A percentile compares a stretch with the other conserved stretches of the same genome.
Evolutionary conservation across 345 rosid species (phyloP).

Genomic region (Mallotus nudiflorus): DNA sequence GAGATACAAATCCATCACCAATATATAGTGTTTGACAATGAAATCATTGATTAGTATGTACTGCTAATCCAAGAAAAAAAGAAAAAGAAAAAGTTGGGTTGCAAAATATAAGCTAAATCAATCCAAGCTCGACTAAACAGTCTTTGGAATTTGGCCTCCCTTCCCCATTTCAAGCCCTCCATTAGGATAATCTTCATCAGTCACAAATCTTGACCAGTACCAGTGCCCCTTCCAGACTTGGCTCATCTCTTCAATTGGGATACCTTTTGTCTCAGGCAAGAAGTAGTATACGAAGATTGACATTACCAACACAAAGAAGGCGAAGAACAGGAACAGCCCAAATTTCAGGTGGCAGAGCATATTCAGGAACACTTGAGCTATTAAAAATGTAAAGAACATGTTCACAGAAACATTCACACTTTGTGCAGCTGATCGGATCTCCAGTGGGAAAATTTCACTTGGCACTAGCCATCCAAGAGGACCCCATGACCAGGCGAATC

Average conservation of each 20-base stretch:
- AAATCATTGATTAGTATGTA: constrained; percentile 29
- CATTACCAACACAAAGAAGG: constrained; percentile 61
- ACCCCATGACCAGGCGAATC: constrained; percentile 97
- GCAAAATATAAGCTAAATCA: not conserved
- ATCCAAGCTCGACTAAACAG: constrained; percentile 16
- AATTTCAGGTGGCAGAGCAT: constrained; percentile 90
- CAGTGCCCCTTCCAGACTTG: constrained; percentile 62
- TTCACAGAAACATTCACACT: constrained; percentile 83
- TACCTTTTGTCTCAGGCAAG: constrained; percentile 71
- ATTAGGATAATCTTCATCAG: constrained; percentile 24
- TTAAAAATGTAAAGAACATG: constrained; percentile 77
- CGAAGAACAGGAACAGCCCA: constrained; percentile 66
- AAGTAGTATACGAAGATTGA: constrained; percentile 50
- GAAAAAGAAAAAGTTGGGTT: not conserved
- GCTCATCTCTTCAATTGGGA: constrained; percentile 73
- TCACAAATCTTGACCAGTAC: constrained; percentile 62
- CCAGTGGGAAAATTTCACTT: constrained; percentile 86
- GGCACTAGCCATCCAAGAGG: constrained; percentile 96
- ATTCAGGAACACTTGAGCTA: constrained; percentile 71
- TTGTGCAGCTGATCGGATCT: constrained; percentile 89
- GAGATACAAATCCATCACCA: not conserved
- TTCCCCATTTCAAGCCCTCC: constrained; percentile 52
- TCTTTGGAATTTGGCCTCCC: constrained; percentile 31
- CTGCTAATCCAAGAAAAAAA: constrained; percentile 4
- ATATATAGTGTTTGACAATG: not conserved